Conservation (phyloP, 1,284 basidiomycete species). For the Abortiporus biennis region DNA sequence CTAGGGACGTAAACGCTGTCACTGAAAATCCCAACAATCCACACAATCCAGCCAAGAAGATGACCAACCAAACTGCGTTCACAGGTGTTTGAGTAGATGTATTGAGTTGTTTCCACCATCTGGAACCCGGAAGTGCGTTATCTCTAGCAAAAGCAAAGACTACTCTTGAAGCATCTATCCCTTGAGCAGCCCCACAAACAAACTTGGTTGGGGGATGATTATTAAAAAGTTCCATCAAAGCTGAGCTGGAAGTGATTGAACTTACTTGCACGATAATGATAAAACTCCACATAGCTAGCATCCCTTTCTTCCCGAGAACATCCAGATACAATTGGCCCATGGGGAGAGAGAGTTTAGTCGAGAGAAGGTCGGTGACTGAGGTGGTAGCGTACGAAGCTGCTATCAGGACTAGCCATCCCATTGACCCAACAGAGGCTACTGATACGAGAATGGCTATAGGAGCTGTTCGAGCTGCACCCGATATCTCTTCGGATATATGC, state of each 20-base stretch:
- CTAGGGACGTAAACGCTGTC: conserved; percentile 58
- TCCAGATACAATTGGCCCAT: conserved; percentile 70
- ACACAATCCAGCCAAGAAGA: conserved; percentile 47
- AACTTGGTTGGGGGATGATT: background rate
- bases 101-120: conserved; percentile 61
- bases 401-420: conserved; percentile 63
- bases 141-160: conserved; percentile 72
- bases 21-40: conserved; percentile 62
- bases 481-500: conserved; percentile 72
- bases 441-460: conserved; percentile 73
- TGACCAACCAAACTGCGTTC: conserved; percentile 72
- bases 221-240: background rate
- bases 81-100: conserved; percentile 57
- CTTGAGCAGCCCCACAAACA: conserved; percentile 59
- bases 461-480: conserved; percentile 60
- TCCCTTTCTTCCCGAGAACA: conserved; percentile 59
- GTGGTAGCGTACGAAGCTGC: conserved; percentile 58
- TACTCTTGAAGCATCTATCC: conserved; percentile 68
- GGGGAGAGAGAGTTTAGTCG: conserved; percentile 47
- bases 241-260: background rate
- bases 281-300: conserved; percentile 65
- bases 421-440: conserved; percentile 48
- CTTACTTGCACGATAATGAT: conserved; percentile 64
- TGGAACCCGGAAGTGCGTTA: conserved; percentile 65
- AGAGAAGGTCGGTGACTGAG: conserved; percentile 48